A percentile compares a stretch with the other conserved stretches of the same genome.
Conservation (phyloP, 2,329 filamentous ascomycete genomes). For the Dryadomyces sulphureus region DNA sequence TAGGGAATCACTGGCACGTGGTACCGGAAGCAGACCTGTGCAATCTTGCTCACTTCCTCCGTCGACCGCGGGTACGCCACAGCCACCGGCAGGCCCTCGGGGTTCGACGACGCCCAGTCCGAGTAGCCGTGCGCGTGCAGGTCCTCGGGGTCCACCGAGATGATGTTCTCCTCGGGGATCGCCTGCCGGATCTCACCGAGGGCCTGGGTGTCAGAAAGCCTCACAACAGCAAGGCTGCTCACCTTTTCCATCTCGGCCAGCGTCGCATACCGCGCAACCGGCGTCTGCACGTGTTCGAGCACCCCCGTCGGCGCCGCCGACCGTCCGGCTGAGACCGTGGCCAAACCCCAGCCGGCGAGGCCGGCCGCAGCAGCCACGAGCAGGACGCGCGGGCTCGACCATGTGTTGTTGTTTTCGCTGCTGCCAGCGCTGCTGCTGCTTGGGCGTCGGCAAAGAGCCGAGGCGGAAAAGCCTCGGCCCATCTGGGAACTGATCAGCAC, state of each 20-base stretch:
- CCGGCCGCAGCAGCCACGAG: conserved; percentile 24
- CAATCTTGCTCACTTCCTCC: conserved; percentile 43
- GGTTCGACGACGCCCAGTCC: conserved; percentile 49
- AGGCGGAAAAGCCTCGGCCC: not conserved
- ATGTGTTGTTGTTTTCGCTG: conserved; percentile 6
- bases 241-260: conserved; percentile 27
- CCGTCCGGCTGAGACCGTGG: conserved; percentile 15
- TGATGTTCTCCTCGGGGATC: conserved; percentile 31
- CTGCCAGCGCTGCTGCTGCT: not conserved
- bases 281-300: conserved; percentile 11
- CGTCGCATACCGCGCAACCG: conserved; percentile 23
- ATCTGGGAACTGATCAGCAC: not conserved
- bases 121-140: conserved; percentile 50
- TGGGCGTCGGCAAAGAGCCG: not conserved
- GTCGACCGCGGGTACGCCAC: conserved; percentile 50
- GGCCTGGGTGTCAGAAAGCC: not conserved
- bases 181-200: not conserved
- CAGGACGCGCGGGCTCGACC: conserved; percentile 20
- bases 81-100: conserved; percentile 44
- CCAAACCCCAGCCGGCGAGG: conserved; percentile 25
- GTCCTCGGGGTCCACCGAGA: conserved; percentile 49
- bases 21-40: conserved; percentile 61
- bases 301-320: conserved; percentile 12
- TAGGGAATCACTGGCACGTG: conserved; percentile 75
- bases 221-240: conserved; percentile 5